Base-by-base conservation (phyloP, 148 eudicot genomes). In the Diospyros kaki region DNA sequence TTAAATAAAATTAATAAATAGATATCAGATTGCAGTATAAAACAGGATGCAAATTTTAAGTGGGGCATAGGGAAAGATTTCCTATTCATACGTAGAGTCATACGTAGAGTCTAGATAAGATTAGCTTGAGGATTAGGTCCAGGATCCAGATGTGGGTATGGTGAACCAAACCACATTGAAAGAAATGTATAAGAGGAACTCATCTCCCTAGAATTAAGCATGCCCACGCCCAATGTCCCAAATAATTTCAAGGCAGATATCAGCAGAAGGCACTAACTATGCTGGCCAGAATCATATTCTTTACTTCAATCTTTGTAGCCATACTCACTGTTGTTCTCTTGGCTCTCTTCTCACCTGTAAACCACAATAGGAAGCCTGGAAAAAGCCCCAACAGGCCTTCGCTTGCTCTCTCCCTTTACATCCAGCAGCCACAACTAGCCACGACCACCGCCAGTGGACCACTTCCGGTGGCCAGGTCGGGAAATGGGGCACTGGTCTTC, bases 401-500 rank as follows among this genome's bases (percentile, higher is more conserved):
- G 67, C 50, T 87, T 9, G 77, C 91, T 43, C 73, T 93, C 3
- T 90, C 98, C 12, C 76, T 93, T 43, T 93, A 89, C 86, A 85
- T 93, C 42, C 93, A 86, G 68, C 91, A 86, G 66, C 83, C 91
- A 9, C 69, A 64, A 75, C n/a, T 64, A 13, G 15, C 69, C 6
- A 28, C 28, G 28, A 6, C 73, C 41, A 2, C 77, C 65, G 3
- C 80, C 43, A 51, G 43, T 72, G 1, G 64, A 46, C 55, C 45
- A n/a, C 69, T 42, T 40, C 69, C 53, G 0, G 28, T 28, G 28
- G 28, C 28, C 28, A 28, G 28, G 28, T 28, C 28, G 28, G 28
- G 28, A 28, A 0, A 28, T 28, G 87, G 83, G 44, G 98, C 88
- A 3, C 69, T 87, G 41, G 75, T 89, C 44, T 93, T 83, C 80